phyloP scores from a whole-genome alignment of 2,329 filamentous ascomycete genomes.

The Clarireedia homoeocarpa region DNA sequence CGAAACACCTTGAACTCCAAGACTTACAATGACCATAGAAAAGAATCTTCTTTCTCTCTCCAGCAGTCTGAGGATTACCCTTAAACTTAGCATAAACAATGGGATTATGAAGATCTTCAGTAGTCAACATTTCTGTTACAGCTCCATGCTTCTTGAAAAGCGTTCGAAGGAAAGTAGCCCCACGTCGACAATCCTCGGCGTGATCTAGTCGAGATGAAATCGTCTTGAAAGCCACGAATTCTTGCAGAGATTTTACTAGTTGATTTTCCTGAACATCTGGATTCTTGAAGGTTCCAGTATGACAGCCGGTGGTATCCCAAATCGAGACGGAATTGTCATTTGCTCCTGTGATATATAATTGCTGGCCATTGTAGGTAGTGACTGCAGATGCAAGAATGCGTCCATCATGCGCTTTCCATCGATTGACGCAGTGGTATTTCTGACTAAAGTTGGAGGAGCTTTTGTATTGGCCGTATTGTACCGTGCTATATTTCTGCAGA shows the following conservation, averaged over 20 bases:
- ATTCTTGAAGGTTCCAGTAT: slow-evolving; percentile 20
- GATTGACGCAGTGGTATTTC: slow-evolving; percentile 71
- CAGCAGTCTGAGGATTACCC: slow-evolving; percentile 59
- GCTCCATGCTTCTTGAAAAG: slow-evolving; percentile 91
- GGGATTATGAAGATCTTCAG: slow-evolving; percentile 70
- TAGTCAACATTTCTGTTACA: slow-evolving; percentile 82
- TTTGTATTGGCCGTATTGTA: slow-evolving; percentile 52
- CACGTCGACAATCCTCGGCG: slow-evolving; percentile 84
- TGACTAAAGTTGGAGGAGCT: slow-evolving; percentile 52
- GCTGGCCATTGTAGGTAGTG: slow-evolving; percentile 58
- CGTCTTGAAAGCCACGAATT: slow-evolving; percentile 88
- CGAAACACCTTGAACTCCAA: neutral
- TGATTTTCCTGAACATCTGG: slow-evolving; percentile 39
- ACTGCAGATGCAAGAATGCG: slow-evolving; percentile 80
- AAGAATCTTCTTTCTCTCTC: slow-evolving; percentile 72
- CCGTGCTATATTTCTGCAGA: slow-evolving; percentile 55
- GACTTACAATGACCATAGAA: slow-evolving; percentile 80
- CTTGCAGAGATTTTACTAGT: slow-evolving; percentile 64
- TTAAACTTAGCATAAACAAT: slow-evolving; percentile 88
- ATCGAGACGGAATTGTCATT: slow-evolving; percentile 86
- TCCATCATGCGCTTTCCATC: slow-evolving; percentile 78
- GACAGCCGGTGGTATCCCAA: slow-evolving; percentile 61
- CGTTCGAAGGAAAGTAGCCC: slow-evolving; percentile 81
- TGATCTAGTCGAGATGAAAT: slow-evolving; percentile 82
- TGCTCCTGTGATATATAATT: slow-evolving; percentile 89